A percentile compares a stretch with the other conserved stretches of the same genome.
These are phyloP conservation scores for Schizothecium vesticola DNA, from an alignment of 495 filamentous ascomycete genomes.

Conservation along the genomic window DNA sequence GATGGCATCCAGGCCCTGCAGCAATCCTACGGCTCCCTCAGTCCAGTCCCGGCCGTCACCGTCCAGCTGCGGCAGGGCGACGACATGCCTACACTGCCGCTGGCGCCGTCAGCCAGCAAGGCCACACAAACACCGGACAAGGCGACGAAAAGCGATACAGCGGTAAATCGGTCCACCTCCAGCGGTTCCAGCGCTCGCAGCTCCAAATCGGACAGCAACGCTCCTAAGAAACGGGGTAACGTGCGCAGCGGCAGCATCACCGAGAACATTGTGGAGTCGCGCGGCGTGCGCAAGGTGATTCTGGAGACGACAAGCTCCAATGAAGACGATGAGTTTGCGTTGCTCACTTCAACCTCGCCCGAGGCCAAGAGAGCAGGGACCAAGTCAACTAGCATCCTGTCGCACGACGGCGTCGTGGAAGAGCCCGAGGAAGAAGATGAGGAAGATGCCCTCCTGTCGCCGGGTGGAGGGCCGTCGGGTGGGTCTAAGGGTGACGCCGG, in stretches of 20 bases:
- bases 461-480: slow-evolving; percentile 14
- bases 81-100: background rate
- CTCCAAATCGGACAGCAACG: slow-evolving; percentile 13
- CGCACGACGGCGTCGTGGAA: slow-evolving; percentile 13
- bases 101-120: slow-evolving; percentile 19
- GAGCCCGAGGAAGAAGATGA: slow-evolving; percentile 19
- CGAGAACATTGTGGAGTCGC: slow-evolving; percentile 76
- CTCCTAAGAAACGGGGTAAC: slow-evolving; percentile 42
- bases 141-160: slow-evolving; percentile 22
- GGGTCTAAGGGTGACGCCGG: slow-evolving; percentile 4
- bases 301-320: slow-evolving; percentile 61
- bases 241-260: slow-evolving; percentile 84
- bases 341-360: slow-evolving; percentile 9
- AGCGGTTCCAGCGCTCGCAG: slow-evolving; percentile 21
- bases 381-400: background rate
- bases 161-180: slow-evolving; percentile 7
- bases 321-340: slow-evolving; percentile 27
- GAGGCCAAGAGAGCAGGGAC: slow-evolving; percentile 10
- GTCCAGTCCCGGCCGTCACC: slow-evolving; percentile 24
- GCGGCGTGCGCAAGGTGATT: slow-evolving; percentile 79
- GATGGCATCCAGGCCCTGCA: slow-evolving; percentile 65
- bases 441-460: slow-evolving; percentile 12
- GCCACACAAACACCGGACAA: slow-evolving; percentile 7
- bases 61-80: slow-evolving; percentile 26
- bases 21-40: slow-evolving; percentile 59